These are phyloP conservation scores for Metschnikowia peoriensis DNA, from an alignment of 805 yeast genomes.

Conservation along the genomic window DNA sequence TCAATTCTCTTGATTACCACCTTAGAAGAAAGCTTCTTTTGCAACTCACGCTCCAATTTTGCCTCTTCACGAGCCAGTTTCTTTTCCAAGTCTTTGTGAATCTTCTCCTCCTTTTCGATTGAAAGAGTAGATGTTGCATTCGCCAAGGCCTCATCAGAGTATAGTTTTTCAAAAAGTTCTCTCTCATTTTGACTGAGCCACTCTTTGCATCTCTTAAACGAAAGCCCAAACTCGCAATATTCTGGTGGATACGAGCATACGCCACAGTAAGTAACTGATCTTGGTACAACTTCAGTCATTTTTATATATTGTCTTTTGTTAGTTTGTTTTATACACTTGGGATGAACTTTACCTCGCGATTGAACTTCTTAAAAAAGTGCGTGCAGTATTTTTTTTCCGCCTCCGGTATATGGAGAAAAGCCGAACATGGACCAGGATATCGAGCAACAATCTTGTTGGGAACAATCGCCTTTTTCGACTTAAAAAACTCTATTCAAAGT, in stretches of 20 bases:
- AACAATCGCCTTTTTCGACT: too few species aligned
- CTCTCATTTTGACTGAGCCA: conserved; percentile 68
- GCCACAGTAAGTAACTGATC: conserved; percentile 61
- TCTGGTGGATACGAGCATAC: conserved; percentile 84
- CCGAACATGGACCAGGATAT: conserved; percentile 1
- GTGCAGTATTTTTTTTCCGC: neutral
- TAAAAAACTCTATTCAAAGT: too few species aligned
- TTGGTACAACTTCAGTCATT: conserved; percentile 34
- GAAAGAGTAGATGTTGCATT: conserved; percentile 61
- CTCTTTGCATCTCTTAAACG: conserved; percentile 75
- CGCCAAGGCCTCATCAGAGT: conserved; percentile 57
- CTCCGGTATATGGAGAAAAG: conserved; percentile 6
- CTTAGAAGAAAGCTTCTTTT: conserved; percentile 74
- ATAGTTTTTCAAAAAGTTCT: conserved; percentile 57
- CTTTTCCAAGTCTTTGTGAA: conserved; percentile 78
- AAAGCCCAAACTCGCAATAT: conserved; percentile 88
- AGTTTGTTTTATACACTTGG: neutral
- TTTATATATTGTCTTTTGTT: neutral
- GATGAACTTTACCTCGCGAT: neutral
- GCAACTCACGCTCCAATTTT: conserved; percentile 79
- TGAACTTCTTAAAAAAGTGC: neutral
- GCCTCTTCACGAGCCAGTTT: conserved; percentile 84
- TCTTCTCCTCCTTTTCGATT: conserved; percentile 76
- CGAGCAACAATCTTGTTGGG: neutral
- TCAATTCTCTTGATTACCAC: conserved; percentile 83